phyloP scores from a whole-genome alignment of 371 early-diverging fungal genomes.

The Lichtheimia ornata region DNA sequence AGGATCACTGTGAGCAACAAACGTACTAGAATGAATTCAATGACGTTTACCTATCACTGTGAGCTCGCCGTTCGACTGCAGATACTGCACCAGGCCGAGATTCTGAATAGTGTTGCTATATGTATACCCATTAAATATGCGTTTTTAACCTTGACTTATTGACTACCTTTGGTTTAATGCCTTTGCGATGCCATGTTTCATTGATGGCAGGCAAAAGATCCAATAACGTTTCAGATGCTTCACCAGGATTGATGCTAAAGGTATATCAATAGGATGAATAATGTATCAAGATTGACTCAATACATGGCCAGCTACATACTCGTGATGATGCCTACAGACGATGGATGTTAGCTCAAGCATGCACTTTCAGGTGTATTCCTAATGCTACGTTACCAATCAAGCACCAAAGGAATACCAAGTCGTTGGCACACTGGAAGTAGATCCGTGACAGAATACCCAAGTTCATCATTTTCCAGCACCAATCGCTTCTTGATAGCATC shows the following conservation, averaged over 20 bases:
- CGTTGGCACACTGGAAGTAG: conserved; percentile 48
- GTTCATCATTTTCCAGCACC: conserved; percentile 53
- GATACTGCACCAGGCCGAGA: conserved; percentile 38
- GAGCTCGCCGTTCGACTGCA: conserved; percentile 42
- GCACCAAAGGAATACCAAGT: conserved; percentile 41
- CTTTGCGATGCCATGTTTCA: conserved; percentile 41
- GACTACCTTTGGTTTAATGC: conserved; percentile 47
- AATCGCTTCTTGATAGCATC: conserved; percentile 34
- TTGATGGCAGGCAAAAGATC: conserved; percentile 35
- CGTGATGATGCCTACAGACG: conserved; percentile 37
- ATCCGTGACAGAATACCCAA: conserved; percentile 46
- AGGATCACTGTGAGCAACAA: background rate
- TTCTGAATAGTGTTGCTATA: conserved; percentile 56
- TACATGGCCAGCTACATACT: conserved; percentile 12
- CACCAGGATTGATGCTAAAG: conserved; percentile 39
- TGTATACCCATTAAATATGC: background rate
- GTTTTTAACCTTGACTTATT: too few relatives aligned
- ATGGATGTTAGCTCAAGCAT: background rate
- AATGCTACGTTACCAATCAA: conserved; percentile 40
- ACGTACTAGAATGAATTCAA: background rate
- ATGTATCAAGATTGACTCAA: background rate
- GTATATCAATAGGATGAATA: background rate
- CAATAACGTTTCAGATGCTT: conserved; percentile 18
- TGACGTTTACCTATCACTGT: conserved; percentile 34
- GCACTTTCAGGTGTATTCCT: background rate